A percentile compares a stretch with the other conserved stretches of the same genome.
These are phyloP conservation scores for Spergularia bocconei DNA, from an alignment of 148 eudicot species.

Conservation along the genomic window DNA sequence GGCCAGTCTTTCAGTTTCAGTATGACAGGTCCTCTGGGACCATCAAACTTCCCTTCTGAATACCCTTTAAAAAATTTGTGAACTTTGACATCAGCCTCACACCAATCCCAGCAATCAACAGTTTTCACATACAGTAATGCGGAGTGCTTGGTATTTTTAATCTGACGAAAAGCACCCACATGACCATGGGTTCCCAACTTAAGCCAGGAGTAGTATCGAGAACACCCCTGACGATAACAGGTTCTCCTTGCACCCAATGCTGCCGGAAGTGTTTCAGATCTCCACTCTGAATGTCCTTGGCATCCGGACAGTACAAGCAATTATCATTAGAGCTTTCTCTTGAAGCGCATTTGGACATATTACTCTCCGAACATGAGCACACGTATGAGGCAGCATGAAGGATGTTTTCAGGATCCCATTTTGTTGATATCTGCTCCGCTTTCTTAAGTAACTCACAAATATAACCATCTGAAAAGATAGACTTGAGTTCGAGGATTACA, in stretches of 20 bases:
- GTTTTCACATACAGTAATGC: constrained; percentile 34
- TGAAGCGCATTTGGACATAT: constrained; percentile 35
- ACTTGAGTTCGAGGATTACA: constrained; percentile 38
- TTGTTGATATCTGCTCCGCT: constrained; percentile 35
- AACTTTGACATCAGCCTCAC: constrained; percentile 54
- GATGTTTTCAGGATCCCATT: constrained; percentile 2
- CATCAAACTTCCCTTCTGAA: constrained; percentile 26
- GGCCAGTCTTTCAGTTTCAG: constrained; percentile 65
- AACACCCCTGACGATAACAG: constrained; percentile 43
- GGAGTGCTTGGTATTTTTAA: constrained; percentile 22
- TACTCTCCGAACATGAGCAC: constrained; percentile 33
- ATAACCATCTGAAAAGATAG: constrained; percentile 24
- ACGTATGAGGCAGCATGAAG: constrained; percentile 10
- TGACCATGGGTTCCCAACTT: constrained; percentile 72
- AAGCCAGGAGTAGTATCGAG: constrained; percentile 50
- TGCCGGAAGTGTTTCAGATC: constrained; percentile 53
- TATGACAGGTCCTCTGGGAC: constrained; percentile 39
- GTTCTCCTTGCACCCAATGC: constrained; percentile 58
- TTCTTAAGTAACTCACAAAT: constrained; percentile 39
- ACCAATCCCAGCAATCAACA: constrained; percentile 55
- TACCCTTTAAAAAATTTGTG: constrained; percentile 55
- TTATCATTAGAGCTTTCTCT: constrained; percentile 40
- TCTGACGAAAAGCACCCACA: constrained; percentile 66
- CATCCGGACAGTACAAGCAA: constrained; percentile 44
- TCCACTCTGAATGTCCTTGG: constrained; percentile 31